Base-by-base conservation (phyloP, 148 eudicot species). In the Pharnaceum exiguum region DNA sequence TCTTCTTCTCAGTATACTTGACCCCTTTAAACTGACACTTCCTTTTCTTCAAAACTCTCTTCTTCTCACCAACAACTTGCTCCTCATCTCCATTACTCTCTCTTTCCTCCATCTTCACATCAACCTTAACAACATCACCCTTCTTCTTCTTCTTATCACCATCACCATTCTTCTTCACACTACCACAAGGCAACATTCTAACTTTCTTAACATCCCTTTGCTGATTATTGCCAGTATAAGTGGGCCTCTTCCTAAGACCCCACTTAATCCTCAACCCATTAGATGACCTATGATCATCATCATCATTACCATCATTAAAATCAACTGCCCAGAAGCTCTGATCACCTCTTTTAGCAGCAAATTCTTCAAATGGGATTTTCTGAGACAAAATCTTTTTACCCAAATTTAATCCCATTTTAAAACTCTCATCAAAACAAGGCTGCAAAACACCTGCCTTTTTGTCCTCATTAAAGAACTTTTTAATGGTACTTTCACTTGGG, bases 381-480 rank as follows among this genome's bases (percentile, higher is more conserved):
- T 74, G 60, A 38, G 58, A 18, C 37, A 91, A 84, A 64, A 85
- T 69, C 38, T 73, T 76, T 9, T 54, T 73, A 5, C 88, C 82
- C 42, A 79, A 60, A 23, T 71, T 66, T 18, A 70, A 48, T 9
- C 69, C 77, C 95, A 91, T 72, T 15, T 65, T 80, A 35, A 63
- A 81, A 26, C 66, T 75, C 62, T 77, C 77, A 62, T 88, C 96
- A 56, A 91, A 55, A 55, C 63, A 65, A 17, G 98, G 98, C 51
- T 77, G 83, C 57, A 82, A 67, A 31, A 67, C 49, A 28, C 75
- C 68, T 40, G 25, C 55, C 7, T 28, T 29, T 63, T 60, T 37
- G 19, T 58, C 51, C 17, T 38, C 42, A 49, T 65, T 55, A 63
- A 88, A 83, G 50, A 75, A 83, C 13, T 28, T 70, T 25, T 53